phyloP scores from a whole-genome alignment of 2,329 filamentous ascomycete species.

The Ascomycota sp. region DNA sequence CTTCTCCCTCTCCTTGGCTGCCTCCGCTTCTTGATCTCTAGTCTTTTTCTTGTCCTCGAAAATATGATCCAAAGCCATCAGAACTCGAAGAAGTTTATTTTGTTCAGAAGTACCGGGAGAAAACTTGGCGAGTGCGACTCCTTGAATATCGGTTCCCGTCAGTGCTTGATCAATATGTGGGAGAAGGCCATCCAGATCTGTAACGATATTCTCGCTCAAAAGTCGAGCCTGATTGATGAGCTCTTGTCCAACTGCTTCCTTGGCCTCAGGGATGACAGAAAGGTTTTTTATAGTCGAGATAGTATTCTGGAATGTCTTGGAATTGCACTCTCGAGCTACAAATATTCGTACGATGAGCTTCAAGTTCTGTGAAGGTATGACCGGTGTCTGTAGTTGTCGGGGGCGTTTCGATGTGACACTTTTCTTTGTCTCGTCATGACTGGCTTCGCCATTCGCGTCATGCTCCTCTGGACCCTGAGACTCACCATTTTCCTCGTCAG shows the following conservation, averaged over 20 bases:
- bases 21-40: conserved; percentile 26
- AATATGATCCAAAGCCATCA: conserved; percentile 87
- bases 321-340: conserved; percentile 86
- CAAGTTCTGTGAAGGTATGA: conserved; percentile 75
- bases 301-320: conserved; percentile 94
- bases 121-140: conserved; percentile 82
- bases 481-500: conserved; percentile 4
- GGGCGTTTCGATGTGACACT: conserved; percentile 26
- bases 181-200: conserved; percentile 67
- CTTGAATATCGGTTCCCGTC: conserved; percentile 86
- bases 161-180: conserved; percentile 72
- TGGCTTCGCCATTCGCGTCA: conserved; percentile 5
- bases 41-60: conserved; percentile 63
- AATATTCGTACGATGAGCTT: conserved; percentile 92
- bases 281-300: conserved; percentile 97
- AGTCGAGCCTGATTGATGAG: conserved; percentile 71
- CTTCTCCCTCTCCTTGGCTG: conserved; percentile 39
- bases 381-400: conserved; percentile 52
- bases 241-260: conserved; percentile 80
- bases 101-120: conserved; percentile 92
- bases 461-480: conserved; percentile 8
- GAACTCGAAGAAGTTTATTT: conserved; percentile 77
- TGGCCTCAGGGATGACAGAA: conserved; percentile 77
- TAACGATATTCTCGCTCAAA: conserved; percentile 66
- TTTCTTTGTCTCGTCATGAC: conserved; percentile 16